phyloP scores from a whole-genome alignment of 169 alveolate species.

The Cryptosporidium sp. region DNA sequence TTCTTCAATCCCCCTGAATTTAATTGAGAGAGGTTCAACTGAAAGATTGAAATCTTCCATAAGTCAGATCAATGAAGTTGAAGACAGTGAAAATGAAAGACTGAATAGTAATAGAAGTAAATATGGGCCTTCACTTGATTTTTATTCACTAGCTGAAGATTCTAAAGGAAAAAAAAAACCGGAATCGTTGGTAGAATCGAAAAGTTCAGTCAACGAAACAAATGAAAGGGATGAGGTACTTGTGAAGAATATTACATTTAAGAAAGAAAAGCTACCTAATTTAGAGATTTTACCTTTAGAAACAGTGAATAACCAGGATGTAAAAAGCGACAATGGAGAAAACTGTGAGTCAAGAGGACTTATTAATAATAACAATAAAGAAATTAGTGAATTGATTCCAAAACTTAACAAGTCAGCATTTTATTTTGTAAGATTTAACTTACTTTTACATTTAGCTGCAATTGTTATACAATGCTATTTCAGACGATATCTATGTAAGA shows the following conservation, averaged over 20 bases:
- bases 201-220: neutral
- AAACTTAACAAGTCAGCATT: slow-evolving; percentile 49
- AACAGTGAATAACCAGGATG: neutral
- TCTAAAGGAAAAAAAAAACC: neutral
- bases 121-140: neutral
- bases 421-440: slow-evolving; percentile 32
- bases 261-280: slow-evolving; percentile 24
- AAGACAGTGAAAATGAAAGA: slow-evolving; percentile 55
- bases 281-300: slow-evolving; percentile 36
- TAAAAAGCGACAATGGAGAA: neutral
- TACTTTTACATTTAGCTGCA: slow-evolving; percentile 68
- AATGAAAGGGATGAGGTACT: neutral
- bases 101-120: slow-evolving; percentile 43
- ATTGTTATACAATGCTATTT: slow-evolving; percentile 67
- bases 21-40: neutral
- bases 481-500: slow-evolving; percentile 51
- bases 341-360: neutral
- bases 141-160: neutral
- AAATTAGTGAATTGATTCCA: neutral
- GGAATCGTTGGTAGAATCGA: neutral
- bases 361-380: neutral
- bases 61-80: neutral
- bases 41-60: neutral
- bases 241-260: slow-evolving; percentile 15
- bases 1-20: neutral